phyloP scores from a whole-genome alignment of 2,329 filamentous ascomycete species.

The Aspergillus sp. region DNA sequence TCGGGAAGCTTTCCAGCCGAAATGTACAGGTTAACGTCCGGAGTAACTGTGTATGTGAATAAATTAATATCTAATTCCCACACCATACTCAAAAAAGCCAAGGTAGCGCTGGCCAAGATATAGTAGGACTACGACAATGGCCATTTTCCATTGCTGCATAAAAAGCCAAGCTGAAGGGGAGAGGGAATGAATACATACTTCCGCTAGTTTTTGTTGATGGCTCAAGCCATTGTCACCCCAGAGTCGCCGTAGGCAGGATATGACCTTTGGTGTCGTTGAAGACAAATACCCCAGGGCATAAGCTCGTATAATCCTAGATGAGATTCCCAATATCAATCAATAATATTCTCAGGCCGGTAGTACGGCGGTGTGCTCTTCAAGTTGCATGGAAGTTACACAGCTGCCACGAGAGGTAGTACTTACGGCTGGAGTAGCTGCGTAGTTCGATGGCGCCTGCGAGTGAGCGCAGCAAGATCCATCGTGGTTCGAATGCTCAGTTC shows the following conservation, averaged over 20 bases:
- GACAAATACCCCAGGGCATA: constrained; percentile 52
- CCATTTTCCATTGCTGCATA: constrained; percentile 8
- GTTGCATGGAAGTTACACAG: constrained; percentile 1
- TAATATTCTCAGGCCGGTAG: not conserved
- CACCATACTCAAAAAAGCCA: not conserved
- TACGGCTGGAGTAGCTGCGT: constrained; percentile 34
- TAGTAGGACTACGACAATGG: not conserved
- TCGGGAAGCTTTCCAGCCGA: constrained; percentile 50
- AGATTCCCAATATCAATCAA: constrained; percentile 8
- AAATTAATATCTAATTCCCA: constrained; percentile 5
- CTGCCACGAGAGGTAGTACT: constrained; percentile 20
- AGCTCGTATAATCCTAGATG: constrained; percentile 42
- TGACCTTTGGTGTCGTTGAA: constrained; percentile 46
- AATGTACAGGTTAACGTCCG: constrained; percentile 41
- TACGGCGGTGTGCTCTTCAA: not conserved
- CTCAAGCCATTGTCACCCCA: constrained; percentile 29
- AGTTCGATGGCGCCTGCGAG: constrained; percentile 23
- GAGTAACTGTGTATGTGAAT: constrained; percentile 36
- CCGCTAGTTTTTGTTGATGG: constrained; percentile 32
- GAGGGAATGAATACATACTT: constrained; percentile 31
- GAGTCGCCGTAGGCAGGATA: constrained; percentile 40
- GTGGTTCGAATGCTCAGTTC: constrained; percentile 22
- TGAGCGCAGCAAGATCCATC: constrained; percentile 28
- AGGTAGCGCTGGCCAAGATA: not conserved
- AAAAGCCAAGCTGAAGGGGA: not conserved